These are phyloP conservation scores for Mycena leptocephala DNA, from an alignment of 768 basidiomycete genomes.

Conservation along the genomic window DNA sequence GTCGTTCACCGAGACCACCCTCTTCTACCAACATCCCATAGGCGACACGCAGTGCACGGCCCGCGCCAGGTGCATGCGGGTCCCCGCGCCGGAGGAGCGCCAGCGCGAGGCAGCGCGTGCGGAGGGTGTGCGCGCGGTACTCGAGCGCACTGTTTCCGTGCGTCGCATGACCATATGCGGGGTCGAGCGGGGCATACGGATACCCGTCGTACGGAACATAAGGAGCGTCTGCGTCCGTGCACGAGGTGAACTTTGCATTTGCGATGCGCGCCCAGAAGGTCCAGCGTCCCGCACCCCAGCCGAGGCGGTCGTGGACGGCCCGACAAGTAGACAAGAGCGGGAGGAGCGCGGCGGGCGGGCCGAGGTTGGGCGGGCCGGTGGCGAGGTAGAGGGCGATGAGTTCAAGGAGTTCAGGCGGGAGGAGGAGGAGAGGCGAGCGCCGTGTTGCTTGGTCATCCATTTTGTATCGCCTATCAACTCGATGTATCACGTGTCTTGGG, in stretches of 20 bases:
- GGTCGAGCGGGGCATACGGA: not conserved
- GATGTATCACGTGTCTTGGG: no score
- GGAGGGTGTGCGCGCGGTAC: not conserved
- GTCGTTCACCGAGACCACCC: not conserved
- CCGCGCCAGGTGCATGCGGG: not conserved
- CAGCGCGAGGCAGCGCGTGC: not conserved
- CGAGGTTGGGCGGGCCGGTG: slow-evolving; percentile 32
- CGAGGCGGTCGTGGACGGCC: not conserved
- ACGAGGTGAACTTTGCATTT: slow-evolving; percentile 8
- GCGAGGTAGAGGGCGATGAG: slow-evolving; percentile 31
- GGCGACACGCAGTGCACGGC: slow-evolving; percentile 1
- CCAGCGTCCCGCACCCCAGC: not conserved
- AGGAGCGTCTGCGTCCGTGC: not conserved
- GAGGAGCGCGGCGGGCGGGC: slow-evolving; percentile 28
- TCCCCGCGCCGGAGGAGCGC: not conserved
- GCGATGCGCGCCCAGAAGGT: slow-evolving; percentile 12
- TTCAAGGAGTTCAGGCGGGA: slow-evolving; percentile 31
- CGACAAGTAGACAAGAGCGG: slow-evolving; percentile 22
- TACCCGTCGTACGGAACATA: not conserved
- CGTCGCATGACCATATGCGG: not conserved
- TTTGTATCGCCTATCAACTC: no score
- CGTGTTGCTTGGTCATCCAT: no score
- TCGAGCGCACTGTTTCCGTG: not conserved
- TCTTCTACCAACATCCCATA: slow-evolving; percentile 23
- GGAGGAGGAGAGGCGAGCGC: not conserved